Base-by-base conservation (phyloP, 2,329 filamentous ascomycete genomes). In the Trichoderma breve region DNA sequence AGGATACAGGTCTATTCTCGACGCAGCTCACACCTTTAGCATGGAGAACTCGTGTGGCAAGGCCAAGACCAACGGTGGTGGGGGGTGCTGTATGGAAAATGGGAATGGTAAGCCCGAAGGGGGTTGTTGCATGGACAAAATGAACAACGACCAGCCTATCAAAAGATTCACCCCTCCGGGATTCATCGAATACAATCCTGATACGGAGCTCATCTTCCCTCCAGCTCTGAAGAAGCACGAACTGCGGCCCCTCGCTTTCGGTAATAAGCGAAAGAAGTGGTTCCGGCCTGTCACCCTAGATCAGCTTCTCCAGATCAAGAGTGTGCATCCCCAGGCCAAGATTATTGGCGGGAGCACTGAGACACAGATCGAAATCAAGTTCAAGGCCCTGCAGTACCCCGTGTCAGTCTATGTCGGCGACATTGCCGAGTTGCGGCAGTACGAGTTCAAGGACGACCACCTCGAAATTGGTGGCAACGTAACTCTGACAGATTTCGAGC, bases 311-410 rank as follows among this genome's bases (percentile, higher is more conserved):
- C 92, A 97, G 79, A 97, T 99, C 83, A 98, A 98, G 84, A 90
- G 87, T 76, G 90, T 88, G 0, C 91, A 94, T 75, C 95, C 95
- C 0, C 90, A 91, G 30, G 94, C 95, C 5, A 99, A 98, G 82
- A 90, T 99, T 73, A 97, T 99, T 73, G 95, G 94, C 64, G 96
- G 96, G 73, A 97, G 94, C 80, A 97, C 95, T 2, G 96, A 99
- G 81, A 98, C 95, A 0, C 96, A 98, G 82, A 98, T 99, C 73
- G 96, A 99, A 82, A 93, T 97, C 83, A 98, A 97, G 82, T 98
- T 99, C 88, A 98, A 98, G 84, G 94, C 92, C 1, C 89, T 97
- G 85, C 89, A 94, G 76, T 98, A 98, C 79, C 91, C 92, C 4
- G 90, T 93, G 1, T 98, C 95, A 0, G 93, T 99, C 0, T 98